A percentile compares a stretch with the other conserved stretches of the same genome.
These are phyloP conservation scores for Aspergillus sclerotiicarbonarius DNA, from an alignment of 495 filamentous ascomycete genomes.

Conservation along the genomic window DNA sequence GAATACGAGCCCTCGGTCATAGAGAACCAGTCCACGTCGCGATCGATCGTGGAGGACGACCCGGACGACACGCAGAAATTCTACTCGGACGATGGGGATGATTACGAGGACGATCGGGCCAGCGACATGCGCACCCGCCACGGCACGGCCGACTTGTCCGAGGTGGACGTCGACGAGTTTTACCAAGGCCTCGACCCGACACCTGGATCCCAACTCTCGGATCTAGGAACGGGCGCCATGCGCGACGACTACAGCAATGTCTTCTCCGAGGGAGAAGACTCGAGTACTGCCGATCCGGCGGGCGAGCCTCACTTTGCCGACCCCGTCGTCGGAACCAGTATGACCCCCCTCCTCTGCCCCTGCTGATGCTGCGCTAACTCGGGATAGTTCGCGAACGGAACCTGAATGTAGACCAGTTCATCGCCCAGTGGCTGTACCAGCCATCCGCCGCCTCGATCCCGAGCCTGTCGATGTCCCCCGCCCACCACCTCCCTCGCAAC, in stretches of 20 bases:
- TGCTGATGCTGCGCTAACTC: conserved; percentile 13
- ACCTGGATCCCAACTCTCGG: conserved; percentile 13
- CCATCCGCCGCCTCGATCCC: conserved; percentile 22
- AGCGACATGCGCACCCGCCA: conserved; percentile 1
- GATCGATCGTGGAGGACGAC: conserved; percentile 25
- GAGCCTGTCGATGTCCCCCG: conserved; percentile 18
- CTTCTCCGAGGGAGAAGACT: conserved; percentile 21
- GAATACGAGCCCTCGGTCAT: conserved; percentile 28
- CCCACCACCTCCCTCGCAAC: conserved; percentile 20
- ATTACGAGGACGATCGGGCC: conserved; percentile 19
- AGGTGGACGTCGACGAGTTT: conserved; percentile 38
- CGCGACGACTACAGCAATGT: conserved; percentile 23
- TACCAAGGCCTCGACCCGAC: conserved; percentile 28
- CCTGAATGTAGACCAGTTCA: conserved; percentile 44
- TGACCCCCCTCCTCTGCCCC: conserved; percentile 5
- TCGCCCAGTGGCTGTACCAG: conserved; percentile 38
- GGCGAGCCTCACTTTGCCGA: conserved; percentile 26
- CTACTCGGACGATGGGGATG: conserved; percentile 33
- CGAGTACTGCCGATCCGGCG: conserved; percentile 12
- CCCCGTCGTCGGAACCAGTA: conserved; percentile 38
- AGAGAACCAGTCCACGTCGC: conserved; percentile 15
- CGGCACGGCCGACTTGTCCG: conserved; percentile 14
- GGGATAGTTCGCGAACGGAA: conserved; percentile 41
- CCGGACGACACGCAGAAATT: conserved; percentile 37
- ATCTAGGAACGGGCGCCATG: conserved; percentile 10